phyloP scores from a whole-genome alignment of 441 rosid species.

The Aleurites moluccanus region DNA sequence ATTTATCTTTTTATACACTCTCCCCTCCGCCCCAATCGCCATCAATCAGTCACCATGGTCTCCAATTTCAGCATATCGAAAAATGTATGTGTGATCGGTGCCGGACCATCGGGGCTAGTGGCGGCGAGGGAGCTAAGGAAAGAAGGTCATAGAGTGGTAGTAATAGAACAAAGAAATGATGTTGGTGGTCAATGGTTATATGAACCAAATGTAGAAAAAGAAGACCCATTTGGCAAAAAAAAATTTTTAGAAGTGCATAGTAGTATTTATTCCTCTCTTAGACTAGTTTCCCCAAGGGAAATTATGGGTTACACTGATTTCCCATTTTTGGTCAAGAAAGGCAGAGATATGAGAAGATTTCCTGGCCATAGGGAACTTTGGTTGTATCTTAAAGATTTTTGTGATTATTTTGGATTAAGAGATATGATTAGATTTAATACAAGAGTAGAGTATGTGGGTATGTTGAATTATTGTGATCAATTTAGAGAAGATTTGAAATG shows the following conservation, averaged over 20 bases:
- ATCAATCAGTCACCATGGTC: constrained; percentile 34
- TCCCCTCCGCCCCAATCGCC: not conserved
- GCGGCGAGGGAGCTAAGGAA: constrained; percentile 82
- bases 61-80: constrained; percentile 31
- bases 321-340: constrained; percentile 70
- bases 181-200: constrained; percentile 95
- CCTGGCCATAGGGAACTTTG: constrained; percentile 83
- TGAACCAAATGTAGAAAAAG: constrained; percentile 54
- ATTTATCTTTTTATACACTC: no score
- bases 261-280: constrained; percentile 71
- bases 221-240: constrained; percentile 51
- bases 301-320: constrained; percentile 88
- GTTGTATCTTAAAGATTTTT: constrained; percentile 71
- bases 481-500: constrained; percentile 53
- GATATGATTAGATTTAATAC: constrained; percentile 76
- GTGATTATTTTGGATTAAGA: constrained; percentile 59
- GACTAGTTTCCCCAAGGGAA: constrained; percentile 75
- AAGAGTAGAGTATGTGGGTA: constrained; percentile 69
- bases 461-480: constrained; percentile 43
- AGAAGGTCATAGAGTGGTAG: constrained; percentile 74
- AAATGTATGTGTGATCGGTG: constrained; percentile 83
- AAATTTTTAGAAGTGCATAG: constrained; percentile 62
- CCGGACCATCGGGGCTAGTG: constrained; percentile 89
- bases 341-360: constrained; percentile 74
- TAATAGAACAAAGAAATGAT: constrained; percentile 81